phyloP scores from a whole-genome alignment of 352 stramenopile genomes.

The Thraustochytrium sp. region DNA sequence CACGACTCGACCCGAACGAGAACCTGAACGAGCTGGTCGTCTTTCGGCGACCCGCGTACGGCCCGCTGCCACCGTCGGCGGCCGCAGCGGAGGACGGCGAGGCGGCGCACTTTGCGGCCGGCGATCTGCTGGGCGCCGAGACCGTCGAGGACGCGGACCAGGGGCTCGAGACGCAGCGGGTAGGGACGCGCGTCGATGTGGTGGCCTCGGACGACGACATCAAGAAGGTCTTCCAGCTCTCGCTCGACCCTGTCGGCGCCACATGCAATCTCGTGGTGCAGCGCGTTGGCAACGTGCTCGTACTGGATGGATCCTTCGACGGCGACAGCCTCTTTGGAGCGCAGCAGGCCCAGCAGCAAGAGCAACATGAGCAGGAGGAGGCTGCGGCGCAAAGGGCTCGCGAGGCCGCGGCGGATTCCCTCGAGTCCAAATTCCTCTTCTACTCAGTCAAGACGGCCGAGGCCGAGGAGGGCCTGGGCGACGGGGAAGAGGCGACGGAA shows the following conservation, averaged over 20 bases:
- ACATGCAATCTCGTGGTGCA: constrained; percentile 15
- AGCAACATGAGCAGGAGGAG: no score
- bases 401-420: no score
- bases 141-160: neutral
- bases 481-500: neutral
- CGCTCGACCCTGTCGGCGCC: neutral
- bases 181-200: neutral
- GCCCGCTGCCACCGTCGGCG: neutral
- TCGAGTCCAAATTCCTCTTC: constrained; percentile 33
- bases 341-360: neutral
- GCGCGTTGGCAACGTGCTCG: constrained; percentile 8
- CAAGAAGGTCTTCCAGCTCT: constrained; percentile 29
- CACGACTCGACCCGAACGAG: neutral
- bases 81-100: neutral
- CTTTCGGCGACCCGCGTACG: neutral
- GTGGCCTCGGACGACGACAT: constrained; percentile 22
- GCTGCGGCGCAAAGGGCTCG: no score
- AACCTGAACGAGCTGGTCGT: constrained; percentile 30
- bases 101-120: neutral
- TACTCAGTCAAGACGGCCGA: neutral
- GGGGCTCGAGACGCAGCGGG: neutral
- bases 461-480: neutral
- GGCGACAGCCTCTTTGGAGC: neutral
- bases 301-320: neutral
- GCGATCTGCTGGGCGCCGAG: neutral